A percentile compares a stretch with the other conserved stretches of the same genome.
phyloP scores from a whole-genome alignment of 257 asterid species.

The Paulownia fortunei region DNA sequence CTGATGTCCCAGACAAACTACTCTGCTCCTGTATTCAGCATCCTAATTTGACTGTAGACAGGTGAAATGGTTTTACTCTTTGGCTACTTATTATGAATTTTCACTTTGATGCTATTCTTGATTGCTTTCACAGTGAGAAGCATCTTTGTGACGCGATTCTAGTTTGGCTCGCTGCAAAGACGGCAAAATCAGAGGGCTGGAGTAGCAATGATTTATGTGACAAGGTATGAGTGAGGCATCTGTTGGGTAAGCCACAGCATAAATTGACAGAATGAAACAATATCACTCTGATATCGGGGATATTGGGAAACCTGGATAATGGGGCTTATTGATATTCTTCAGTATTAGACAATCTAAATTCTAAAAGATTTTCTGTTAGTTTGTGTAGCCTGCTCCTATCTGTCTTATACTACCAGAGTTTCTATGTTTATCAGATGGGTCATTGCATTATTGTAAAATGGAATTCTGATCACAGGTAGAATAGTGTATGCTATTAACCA shows the following conservation, averaged over 20 bases:
- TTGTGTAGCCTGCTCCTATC: slow-evolving; percentile 18
- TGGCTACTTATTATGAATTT: slow-evolving; percentile 7
- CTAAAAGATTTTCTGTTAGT: slow-evolving; percentile 12
- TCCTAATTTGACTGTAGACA: slow-evolving; percentile 74
- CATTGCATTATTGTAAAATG: not conserved
- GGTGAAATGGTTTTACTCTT: slow-evolving; percentile 47
- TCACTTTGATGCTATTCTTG: slow-evolving; percentile 29
- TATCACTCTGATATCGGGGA: not conserved
- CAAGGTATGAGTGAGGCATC: slow-evolving; percentile 46
- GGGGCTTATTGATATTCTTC: not conserved
- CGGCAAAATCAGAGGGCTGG: slow-evolving; percentile 40
- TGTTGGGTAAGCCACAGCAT: slow-evolving; percentile 13
- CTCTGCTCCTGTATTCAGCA: slow-evolving; percentile 61
- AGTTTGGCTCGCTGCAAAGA: slow-evolving; percentile 63
- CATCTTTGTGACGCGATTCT: slow-evolving; percentile 72
- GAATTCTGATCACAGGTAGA: not conserved
- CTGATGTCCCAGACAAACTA: slow-evolving; percentile 55
- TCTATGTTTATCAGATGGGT: slow-evolving; percentile 2
- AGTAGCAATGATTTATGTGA: slow-evolving; percentile 37
- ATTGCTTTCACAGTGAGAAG: slow-evolving; percentile 67
- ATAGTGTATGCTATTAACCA: slow-evolving; percentile 5
- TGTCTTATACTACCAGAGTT: not conserved
- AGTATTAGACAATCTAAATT: not conserved
- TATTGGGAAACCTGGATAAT: not conserved
- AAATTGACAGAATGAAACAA: not conserved